These are phyloP conservation scores for Leucosporidium creatinivorum DNA, from an alignment of 768 basidiomycete species.

Conservation along the genomic window DNA sequence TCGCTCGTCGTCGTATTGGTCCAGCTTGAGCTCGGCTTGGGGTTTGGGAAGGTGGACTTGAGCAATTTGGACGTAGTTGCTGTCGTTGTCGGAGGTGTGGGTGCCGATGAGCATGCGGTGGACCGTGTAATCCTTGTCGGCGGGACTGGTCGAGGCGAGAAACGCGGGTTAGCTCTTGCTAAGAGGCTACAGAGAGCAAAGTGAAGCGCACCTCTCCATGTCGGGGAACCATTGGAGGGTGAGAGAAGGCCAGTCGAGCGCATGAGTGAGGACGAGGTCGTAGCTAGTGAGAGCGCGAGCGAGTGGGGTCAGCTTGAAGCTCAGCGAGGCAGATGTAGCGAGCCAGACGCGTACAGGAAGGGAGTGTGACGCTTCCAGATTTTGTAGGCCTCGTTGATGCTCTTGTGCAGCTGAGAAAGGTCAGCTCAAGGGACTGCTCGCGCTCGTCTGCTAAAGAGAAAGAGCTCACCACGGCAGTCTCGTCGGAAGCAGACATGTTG, in stretches of 20 bases:
- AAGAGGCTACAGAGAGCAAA: neutral
- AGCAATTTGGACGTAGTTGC: conserved; percentile 93
- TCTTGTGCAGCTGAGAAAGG: conserved; percentile 28
- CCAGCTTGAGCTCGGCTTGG: conserved; percentile 67
- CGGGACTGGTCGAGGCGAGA: conserved; percentile 52
- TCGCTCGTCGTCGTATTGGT: conserved; percentile 81
- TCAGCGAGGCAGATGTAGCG: neutral
- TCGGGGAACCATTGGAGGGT: conserved; percentile 99
- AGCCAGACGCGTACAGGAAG: neutral
- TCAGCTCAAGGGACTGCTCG: no score
- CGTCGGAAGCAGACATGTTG: conserved; percentile 25
- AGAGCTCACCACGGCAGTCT: conserved; percentile 20
- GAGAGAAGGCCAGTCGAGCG: conserved; percentile 93
- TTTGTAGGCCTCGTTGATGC: conserved; percentile 36
- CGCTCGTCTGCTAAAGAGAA: neutral
- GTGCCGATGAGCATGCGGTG: conserved; percentile 94
- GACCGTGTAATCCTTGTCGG: conserved; percentile 85
- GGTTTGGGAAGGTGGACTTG: conserved; percentile 86
- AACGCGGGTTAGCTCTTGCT: neutral
- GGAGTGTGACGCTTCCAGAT: conserved; percentile 34
- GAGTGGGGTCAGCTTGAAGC: neutral
- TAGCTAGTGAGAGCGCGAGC: conserved; percentile 85
- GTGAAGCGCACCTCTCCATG: conserved; percentile 69
- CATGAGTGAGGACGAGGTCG: conserved; percentile 94
- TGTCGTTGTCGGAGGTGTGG: conserved; percentile 88